Evolutionary conservation across 352 stramenopile genomes (phyloP), one percentile per base, ranked within the genome.

Genomic region (Phytophthora sp.): DNA sequence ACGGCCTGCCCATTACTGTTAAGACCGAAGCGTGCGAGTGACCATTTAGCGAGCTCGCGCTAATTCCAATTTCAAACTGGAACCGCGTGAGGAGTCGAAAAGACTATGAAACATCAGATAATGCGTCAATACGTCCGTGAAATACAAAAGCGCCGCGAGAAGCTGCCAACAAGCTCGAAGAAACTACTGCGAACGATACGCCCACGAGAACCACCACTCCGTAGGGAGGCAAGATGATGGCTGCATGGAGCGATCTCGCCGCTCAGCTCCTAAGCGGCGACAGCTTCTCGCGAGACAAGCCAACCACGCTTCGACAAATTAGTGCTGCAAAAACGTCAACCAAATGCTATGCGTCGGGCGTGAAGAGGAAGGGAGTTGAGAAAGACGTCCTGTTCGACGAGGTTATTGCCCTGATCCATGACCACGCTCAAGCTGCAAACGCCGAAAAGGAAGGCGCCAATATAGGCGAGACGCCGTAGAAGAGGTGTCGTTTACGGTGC

Each of bases 11-110:
- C 1, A 67, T 71, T 52, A 36, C 56, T 26, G 55, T 74, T 21
- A 74, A 76, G 23, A 73, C 47, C 1, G 63, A 63, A 20, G 73
- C 58, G 16, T 73, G 69, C 38, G 69, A 73, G 26, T 53, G 63
- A 0, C 44, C 64, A 11, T 76, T 73, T 36, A 76, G 57, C 31
- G 54, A 66, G 24, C 41, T 76, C 16, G 54, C 45, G 11, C 20
- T 59, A 2, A 73, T 71, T 35, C 47, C 11, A 15, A 50, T 23
- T 7, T 8, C 42, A 4, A 49, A 30, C n/a, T 12, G 41, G 4
- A 49, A 49, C 18, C 41, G 41, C 15, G 31, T 49, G 41, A 12
- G n/a, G 9, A 31, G 12, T 49, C 12, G 41, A 49, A 16, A 49
- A 49, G 18, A 49, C 20, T 15, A 49, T 49, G 41, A 49, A 49